These are phyloP conservation scores for Geotrichum reessii DNA, from an alignment of 1,139 yeast genomes.

Conservation along the genomic window DNA sequence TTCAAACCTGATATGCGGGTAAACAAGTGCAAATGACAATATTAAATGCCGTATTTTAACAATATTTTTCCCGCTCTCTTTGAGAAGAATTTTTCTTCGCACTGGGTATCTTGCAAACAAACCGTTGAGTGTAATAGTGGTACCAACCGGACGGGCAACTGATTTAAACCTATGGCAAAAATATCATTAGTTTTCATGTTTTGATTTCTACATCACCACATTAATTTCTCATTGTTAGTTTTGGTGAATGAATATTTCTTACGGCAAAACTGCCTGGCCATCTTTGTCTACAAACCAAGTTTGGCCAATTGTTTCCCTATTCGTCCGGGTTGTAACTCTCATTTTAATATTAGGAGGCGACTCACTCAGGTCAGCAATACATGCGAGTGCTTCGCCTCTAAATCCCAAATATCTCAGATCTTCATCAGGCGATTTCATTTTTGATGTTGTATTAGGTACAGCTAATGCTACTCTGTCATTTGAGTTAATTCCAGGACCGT, in stretches of 20 bases:
- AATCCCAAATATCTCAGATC: conserved; percentile 58
- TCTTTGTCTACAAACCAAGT: conserved; percentile 36
- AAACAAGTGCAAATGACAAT: conserved; percentile 34
- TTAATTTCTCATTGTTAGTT: neutral
- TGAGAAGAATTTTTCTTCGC: conserved; percentile 33
- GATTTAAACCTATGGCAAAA: conserved; percentile 19
- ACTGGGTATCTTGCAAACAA: conserved; percentile 38
- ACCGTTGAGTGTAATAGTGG: conserved; percentile 35
- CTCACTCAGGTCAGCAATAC: conserved; percentile 36
- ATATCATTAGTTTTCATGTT: neutral
- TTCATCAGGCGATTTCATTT: conserved; percentile 49
- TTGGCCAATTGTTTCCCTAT: conserved; percentile 29
- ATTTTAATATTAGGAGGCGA: conserved; percentile 21
- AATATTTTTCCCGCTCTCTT: conserved; percentile 28
- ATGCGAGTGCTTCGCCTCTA: conserved; percentile 75
- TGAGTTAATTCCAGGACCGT: conserved; percentile 65
- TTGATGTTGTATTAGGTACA: conserved; percentile 67
- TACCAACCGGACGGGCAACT: conserved; percentile 37
- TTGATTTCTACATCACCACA: neutral
- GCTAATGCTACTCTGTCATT: conserved; percentile 57
- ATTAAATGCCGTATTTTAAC: conserved; percentile 31
- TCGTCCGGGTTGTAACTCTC: conserved; percentile 35
- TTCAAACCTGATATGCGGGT: conserved; percentile 34
- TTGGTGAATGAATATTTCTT: conserved; percentile 2
- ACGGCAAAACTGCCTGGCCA: conserved; percentile 30